Evolutionary conservation across 139 green algal species (phyloP), one percentile per base, ranked within the genome.

Genomic region (Astrephomene gubernaculifera): DNA sequence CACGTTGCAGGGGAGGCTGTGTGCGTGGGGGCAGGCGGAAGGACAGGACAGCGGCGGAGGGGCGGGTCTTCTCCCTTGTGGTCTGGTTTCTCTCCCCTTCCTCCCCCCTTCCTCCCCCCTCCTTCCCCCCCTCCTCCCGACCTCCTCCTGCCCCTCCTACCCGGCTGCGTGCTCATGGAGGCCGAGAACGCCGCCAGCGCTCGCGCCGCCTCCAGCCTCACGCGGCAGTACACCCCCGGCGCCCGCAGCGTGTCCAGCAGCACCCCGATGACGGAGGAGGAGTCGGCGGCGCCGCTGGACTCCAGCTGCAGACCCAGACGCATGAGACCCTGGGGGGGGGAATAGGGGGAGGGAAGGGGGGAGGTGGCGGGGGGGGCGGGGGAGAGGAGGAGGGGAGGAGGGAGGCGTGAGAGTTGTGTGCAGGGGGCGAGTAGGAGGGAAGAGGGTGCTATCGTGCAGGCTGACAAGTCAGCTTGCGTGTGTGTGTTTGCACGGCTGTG

Each of bases 121-220:
- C 24, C 38, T 33, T 10, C 67, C 22, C 67, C 38, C 17, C 67
- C 38, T 25, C 38, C 67, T 4, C 67, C 21, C 67, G 4, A 3
- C 17, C 67, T 41, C 67, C 2, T 5, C 38, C 67, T 21, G 22
- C 27, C 69, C 57, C 69, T 60, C 75, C n/a, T n/a, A 83, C 76
- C 76, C 41, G 76, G 76, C 57, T 73, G 60, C 19, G 76, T 83
- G 76, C 76, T 83, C 76, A 83, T 83, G 76, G 60, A 64, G 1
- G 76, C 76, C 7, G 29, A 49, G 76, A 83, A 83, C 29, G 76
- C 76, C 38, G 76, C 57, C 60, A 83, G 60, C 60, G 76, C 76
- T 17, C 76, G 60, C 12, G 76, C 60, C 60, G 76, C 76, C 61
- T 83, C 76, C 19, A 72, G 19, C 10, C 76, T 29, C 60, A 83